A percentile compares a stretch with the other conserved stretches of the same genome.
These are phyloP conservation scores for Cryptococcus sp. DNA, from an alignment of 1,284 basidiomycete species.

Conservation along the genomic window DNA sequence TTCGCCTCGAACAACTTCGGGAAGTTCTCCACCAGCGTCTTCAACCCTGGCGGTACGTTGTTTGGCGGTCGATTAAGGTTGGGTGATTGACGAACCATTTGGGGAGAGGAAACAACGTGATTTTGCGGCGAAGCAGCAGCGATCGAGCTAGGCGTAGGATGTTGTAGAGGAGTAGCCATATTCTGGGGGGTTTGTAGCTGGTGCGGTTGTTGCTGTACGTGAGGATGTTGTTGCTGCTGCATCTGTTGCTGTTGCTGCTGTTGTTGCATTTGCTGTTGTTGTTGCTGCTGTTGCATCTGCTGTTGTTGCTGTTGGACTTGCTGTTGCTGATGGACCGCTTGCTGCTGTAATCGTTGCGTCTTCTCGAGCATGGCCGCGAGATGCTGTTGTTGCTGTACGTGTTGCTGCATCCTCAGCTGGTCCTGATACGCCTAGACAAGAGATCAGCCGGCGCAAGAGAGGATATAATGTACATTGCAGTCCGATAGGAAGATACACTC, in stretches of 20 bases:
- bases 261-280: conserved; percentile 11
- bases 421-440: conserved; percentile 25
- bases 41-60: conserved; percentile 9
- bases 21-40: conserved; percentile 36
- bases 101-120: conserved; percentile 13
- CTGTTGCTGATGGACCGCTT: conserved; percentile 17
- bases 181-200: background rate
- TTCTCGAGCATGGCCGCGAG: conserved; percentile 21
- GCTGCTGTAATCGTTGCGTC: conserved; percentile 22
- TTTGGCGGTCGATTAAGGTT: conserved; percentile 3
- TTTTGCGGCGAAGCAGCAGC: conserved; percentile 13
- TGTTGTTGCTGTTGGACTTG: conserved; percentile 14
- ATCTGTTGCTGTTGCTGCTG: conserved; percentile 8
- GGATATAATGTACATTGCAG: background rate
- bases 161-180: conserved; percentile 15
- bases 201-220: conserved; percentile 10
- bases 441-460: background rate
- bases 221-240: conserved; percentile 6
- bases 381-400: conserved; percentile 20
- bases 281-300: conserved; percentile 13
- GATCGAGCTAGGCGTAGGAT: conserved; percentile 14
- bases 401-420: conserved; percentile 26
- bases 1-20: conserved; percentile 39
- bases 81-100: conserved; percentile 28
- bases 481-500: conserved; percentile 4